Conservation (phyloP, 768 basidiomycete genomes). For the Suillus alpinus region DNA sequence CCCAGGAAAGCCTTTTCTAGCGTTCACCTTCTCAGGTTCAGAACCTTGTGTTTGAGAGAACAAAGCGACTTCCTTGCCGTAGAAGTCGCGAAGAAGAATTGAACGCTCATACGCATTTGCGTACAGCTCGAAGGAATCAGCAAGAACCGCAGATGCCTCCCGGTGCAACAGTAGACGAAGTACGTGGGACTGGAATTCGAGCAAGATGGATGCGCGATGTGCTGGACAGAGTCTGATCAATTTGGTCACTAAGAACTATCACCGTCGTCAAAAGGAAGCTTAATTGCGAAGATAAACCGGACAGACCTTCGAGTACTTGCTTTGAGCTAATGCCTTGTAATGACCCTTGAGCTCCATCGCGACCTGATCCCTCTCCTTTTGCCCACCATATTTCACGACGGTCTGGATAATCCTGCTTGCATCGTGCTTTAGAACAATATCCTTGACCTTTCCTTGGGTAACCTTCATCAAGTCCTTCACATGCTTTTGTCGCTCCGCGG, state of each 20-base stretch:
- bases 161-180: conserved; percentile 79
- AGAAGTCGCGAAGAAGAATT: conserved; percentile 81
- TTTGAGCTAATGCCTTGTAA: conserved; percentile 75
- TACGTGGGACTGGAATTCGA: conserved; percentile 75
- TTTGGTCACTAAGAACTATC: conserved; percentile 77
- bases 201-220: conserved; percentile 72
- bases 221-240: conserved; percentile 72
- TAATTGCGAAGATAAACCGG: not conserved
- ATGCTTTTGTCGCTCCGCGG: conserved; percentile 71
- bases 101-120: conserved; percentile 82
- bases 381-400: conserved; percentile 77
- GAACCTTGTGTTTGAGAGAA: conserved; percentile 59
- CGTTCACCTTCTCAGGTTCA: conserved; percentile 58
- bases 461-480: conserved; percentile 71
- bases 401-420: conserved; percentile 84
- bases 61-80: conserved; percentile 81
- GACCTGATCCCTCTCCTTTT: conserved; percentile 72
- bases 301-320: conserved; percentile 85
- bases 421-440: conserved; percentile 89
- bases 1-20: conserved; percentile 65
- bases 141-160: conserved; percentile 79
- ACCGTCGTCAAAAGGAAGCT: not conserved
- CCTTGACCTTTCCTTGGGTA: conserved; percentile 78
- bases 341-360: conserved; percentile 80
- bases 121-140: conserved; percentile 87